Base-by-base conservation (phyloP, 2,329 filamentous ascomycete genomes). In the Trichoderma harzianum region DNA sequence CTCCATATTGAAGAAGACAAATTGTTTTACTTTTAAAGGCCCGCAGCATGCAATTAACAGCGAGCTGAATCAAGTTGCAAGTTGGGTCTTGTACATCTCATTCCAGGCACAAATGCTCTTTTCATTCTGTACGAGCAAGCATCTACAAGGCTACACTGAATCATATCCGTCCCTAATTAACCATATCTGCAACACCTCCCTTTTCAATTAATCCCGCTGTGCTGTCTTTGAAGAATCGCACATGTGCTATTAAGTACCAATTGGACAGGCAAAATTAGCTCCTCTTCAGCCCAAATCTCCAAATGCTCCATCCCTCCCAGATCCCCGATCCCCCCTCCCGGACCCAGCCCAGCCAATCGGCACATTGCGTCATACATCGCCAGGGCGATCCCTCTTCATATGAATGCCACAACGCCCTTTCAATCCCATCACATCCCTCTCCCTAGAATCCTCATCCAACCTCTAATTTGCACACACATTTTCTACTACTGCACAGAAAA, bases 321-420 rank as follows among this genome's bases (percentile, higher is more conserved):
- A 47, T 61, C 53, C 65, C 61, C 24, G 30, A 36, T 64, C 62
- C 62, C 18, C 39, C 26, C 36, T 51, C 24, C 11, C 26, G 57
- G 39, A 24, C 39, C 67, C 43, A 30, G 24, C 32, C 60, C 43
- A 24, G 26, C 60, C 68, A 64, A 64, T 70, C 68, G 60, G 58
- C 32, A 30, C 58, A 64, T 70, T 63, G 58, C 68, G 68, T 70
- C 68, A 70, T 70, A 47, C 60, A 55, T n/a, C 32, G 43, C 53
- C 14, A 47, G 28, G 30, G 43, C 43, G 28, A 21, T 62, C 47
- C n/a, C 30, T n/a, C 14, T 26, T 26, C n/a, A 69, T 36, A n/a
- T 26, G 26, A 34, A 30, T 39, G 14, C 30, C 43, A n/a, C 39
- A 30, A 55, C 21, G 24, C 47, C 32, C 32, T 68, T 43, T 43